Evolutionary conservation across 495 filamentous ascomycete genomes (phyloP).

Genomic region (Neurospora africana): DNA sequence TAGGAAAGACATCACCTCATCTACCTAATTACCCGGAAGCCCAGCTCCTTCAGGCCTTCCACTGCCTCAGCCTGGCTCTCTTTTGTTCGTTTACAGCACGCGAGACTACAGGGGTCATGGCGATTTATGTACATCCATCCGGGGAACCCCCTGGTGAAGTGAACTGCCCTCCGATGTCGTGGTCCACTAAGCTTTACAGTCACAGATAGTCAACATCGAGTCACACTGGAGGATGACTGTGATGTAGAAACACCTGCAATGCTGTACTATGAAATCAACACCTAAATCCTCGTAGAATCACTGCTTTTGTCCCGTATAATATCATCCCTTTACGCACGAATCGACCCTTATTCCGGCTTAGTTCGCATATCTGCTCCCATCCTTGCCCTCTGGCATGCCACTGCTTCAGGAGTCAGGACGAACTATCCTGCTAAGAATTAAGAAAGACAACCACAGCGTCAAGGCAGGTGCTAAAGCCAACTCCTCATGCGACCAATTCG

Average conservation of each 20-base stretch:
- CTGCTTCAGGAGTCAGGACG: background rate
- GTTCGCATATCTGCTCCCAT: background rate
- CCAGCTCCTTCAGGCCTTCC: background rate
- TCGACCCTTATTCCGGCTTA: background rate
- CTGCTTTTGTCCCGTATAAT: background rate
- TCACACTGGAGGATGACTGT: background rate
- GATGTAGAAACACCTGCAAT: background rate
- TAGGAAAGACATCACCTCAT: background rate
- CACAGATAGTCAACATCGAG: background rate
- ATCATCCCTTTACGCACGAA: background rate
- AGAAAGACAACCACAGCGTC: slow-evolving; percentile 15
- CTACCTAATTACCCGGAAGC: background rate
- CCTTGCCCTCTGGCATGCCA: background rate
- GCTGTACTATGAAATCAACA: background rate
- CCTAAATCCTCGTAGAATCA: slow-evolving; percentile 1
- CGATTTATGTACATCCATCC: background rate
- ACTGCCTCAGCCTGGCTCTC: background rate
- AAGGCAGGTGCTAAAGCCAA: slow-evolving; percentile 13
- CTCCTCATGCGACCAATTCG: slow-evolving; percentile 10
- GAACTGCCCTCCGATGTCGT: background rate
- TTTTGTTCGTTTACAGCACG: background rate
- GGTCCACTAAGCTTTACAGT: background rate
- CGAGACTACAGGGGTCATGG: background rate
- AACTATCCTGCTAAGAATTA: background rate
- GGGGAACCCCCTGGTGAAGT: background rate